These are phyloP conservation scores for Diutina siamensis DNA, from an alignment of 1,139 yeast species.

Conservation along the genomic window DNA sequence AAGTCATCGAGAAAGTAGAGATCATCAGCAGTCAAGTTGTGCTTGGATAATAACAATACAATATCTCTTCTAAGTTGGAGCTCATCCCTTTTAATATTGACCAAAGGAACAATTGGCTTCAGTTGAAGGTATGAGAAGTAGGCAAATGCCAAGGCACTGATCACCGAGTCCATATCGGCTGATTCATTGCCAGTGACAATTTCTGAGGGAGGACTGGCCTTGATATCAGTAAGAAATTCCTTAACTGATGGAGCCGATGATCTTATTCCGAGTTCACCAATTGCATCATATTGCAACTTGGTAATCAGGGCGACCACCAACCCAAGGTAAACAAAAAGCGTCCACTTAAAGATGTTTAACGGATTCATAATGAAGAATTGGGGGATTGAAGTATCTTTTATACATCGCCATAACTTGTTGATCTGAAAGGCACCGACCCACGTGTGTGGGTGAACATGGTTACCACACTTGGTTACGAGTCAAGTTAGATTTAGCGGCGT, in stretches of 20 bases:
- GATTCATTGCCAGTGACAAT: conserved; percentile 82
- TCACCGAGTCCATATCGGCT: conserved; percentile 77
- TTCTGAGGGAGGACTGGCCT: not conserved
- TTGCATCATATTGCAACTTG: not conserved
- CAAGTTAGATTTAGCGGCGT: too few relatives aligned
- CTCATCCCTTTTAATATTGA: conserved; percentile 62
- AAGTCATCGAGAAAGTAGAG: conserved; percentile 59
- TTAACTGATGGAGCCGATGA: not conserved
- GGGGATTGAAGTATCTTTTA: not conserved
- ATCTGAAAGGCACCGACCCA: too few relatives aligned
- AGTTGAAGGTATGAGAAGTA: conserved; percentile 29
- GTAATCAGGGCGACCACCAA: not conserved
- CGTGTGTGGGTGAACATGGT: too few relatives aligned
- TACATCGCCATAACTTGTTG: too few relatives aligned
- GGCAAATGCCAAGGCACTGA: conserved; percentile 62
- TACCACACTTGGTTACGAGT: too few relatives aligned
- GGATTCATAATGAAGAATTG: not conserved
- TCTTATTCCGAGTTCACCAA: too few relatives aligned
- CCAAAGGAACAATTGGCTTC: conserved; percentile 42
- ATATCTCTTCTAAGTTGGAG: conserved; percentile 64
- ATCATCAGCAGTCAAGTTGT: conserved; percentile 35
- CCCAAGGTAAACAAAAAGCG: not conserved
- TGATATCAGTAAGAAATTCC: not conserved
- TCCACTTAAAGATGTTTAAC: not conserved
- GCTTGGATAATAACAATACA: conserved; percentile 33